Evolutionary conservation across 1,284 basidiomycete genomes (phyloP).

Genomic region (Phellinidium pouzarii): DNA sequence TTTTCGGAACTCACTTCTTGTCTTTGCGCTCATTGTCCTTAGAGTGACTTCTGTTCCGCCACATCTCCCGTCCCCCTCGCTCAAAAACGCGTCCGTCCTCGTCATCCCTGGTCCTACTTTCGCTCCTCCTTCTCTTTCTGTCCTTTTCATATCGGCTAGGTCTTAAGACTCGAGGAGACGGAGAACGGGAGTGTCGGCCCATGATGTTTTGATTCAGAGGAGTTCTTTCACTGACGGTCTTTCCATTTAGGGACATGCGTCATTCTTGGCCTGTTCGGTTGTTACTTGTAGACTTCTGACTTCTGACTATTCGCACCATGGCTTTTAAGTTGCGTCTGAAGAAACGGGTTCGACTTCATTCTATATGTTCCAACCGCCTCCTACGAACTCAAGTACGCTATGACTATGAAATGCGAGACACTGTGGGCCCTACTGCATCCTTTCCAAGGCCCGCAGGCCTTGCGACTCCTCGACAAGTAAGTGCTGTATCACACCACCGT

Average conservation of each 20-base stretch:
- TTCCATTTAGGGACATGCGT: no score
- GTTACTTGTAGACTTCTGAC: background rate
- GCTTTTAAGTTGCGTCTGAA: background rate
- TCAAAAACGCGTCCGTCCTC: conserved; percentile 10
- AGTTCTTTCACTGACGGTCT: no score
- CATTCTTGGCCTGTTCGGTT: no score
- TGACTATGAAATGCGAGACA: conserved; percentile 31
- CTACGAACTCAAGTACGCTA: conserved; percentile 39
- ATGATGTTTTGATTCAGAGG: no score
- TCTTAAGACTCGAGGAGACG: conserved; percentile 32
- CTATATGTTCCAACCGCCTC: conserved; percentile 20
- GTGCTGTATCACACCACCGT: background rate
- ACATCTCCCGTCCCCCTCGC: background rate
- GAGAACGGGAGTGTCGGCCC: conserved; percentile 50
- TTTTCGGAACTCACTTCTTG: conserved; percentile 48
- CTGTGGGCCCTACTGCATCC: conserved; percentile 24
- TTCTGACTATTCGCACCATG: background rate
- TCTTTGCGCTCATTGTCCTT: conserved; percentile 39
- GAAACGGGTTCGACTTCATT: conserved; percentile 6
- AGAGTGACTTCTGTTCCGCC: conserved; percentile 30
- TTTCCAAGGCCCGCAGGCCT: conserved; percentile 36
- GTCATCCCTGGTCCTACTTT: conserved; percentile 32
- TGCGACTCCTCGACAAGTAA: conserved; percentile 68
- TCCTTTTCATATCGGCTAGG: conserved; percentile 31
- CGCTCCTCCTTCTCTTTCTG: conserved; percentile 34